phyloP scores from a whole-genome alignment of 1,284 basidiomycete genomes.

The Polyporus tsugae region DNA sequence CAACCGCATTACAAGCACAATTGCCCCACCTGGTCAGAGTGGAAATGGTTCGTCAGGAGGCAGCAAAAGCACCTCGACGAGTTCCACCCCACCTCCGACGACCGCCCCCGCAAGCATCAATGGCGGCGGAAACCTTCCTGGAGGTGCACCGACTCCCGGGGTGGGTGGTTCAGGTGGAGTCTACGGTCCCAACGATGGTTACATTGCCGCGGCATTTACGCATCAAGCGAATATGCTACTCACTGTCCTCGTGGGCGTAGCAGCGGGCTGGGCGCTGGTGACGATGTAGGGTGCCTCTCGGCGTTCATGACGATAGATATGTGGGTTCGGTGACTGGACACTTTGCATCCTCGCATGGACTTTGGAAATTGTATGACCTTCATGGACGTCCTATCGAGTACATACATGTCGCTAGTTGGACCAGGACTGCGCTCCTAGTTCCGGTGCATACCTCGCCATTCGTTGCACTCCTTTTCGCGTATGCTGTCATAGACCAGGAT shows the following conservation, averaged over 20 bases:
- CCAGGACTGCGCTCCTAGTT: conserved; percentile 9
- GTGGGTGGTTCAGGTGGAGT: conserved; percentile 46
- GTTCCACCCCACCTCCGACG: conserved; percentile 51
- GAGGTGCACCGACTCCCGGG: conserved; percentile 60
- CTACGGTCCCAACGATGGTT: conserved; percentile 70
- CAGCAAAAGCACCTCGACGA: conserved; percentile 41
- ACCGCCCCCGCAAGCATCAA: conserved; percentile 63
- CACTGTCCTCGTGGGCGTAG: conserved; percentile 50
- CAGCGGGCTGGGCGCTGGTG: conserved; percentile 57
- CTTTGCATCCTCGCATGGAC: conserved; percentile 28
- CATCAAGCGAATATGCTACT: conserved; percentile 50
- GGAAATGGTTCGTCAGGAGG: conserved; percentile 37
- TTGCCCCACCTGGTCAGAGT: conserved; percentile 42
- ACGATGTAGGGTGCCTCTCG: conserved; percentile 45
- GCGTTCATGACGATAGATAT: conserved; percentile 13
- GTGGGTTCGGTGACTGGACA: conserved; percentile 21
- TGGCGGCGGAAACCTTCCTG: conserved; percentile 56
- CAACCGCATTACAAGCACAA: conserved; percentile 41
- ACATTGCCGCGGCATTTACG: conserved; percentile 62
- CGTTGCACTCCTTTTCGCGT: conserved; percentile 11
- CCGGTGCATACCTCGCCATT: conserved; percentile 4
- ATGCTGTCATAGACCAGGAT: conserved; percentile 19
- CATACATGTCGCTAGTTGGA: conserved; percentile 24
- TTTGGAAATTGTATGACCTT: conserved; percentile 29
- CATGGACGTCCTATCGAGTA: conserved; percentile 29